Evolutionary conservation across 202 grass and related monocot species (phyloP), one percentile per base, ranked within the genome.

Genomic region (Setaria viridis): DNA sequence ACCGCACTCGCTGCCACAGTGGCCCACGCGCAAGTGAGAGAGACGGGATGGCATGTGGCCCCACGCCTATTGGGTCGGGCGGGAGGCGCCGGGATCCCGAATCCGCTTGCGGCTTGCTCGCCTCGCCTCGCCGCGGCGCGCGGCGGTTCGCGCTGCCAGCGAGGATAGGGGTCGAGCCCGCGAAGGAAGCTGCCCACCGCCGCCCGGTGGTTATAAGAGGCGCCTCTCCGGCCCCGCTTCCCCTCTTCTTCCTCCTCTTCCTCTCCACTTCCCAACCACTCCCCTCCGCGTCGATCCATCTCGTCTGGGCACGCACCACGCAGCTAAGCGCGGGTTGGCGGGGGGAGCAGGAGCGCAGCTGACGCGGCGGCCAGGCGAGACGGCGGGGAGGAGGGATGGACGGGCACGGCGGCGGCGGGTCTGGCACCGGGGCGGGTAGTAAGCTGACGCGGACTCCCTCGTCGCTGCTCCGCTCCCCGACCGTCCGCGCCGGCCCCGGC

Each of bases 361-460:
- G 70, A 58, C 55, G 77, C 65, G 72, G 72, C 48, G 72, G 39
- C 39, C 3, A 7, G 43, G 60, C 51, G 72, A 50, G 51, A 76
- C 78, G 59, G 59, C 57, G 85, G 15, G 85, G 69, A 49, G 85
- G 69, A 37, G 68, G 78, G 16, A 87, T 87, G 85, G 85, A 82
- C 29, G 63, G 51, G 30, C 72, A 79, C 48, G 55, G 86, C 58
- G 80, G 81, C 51, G 54, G 54, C 54, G 54, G 54, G 21, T 6
- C 39, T 6, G 39, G 39, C 39, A 25, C 21, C 10, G 59, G 25
- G 59, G 11, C 19, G 78, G 79, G 1, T 1, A 81, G 74, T 19
- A 93, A 96, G 87, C 89, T 90, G 78, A 86, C 89, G 9, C 89
- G 94, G 60, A 91, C 91, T n/a, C 87, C 87, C 8, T 93, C 91